These are phyloP conservation scores for Apiotrichum siamense DNA, from an alignment of 1,284 basidiomycete species.

Conservation along the genomic window DNA sequence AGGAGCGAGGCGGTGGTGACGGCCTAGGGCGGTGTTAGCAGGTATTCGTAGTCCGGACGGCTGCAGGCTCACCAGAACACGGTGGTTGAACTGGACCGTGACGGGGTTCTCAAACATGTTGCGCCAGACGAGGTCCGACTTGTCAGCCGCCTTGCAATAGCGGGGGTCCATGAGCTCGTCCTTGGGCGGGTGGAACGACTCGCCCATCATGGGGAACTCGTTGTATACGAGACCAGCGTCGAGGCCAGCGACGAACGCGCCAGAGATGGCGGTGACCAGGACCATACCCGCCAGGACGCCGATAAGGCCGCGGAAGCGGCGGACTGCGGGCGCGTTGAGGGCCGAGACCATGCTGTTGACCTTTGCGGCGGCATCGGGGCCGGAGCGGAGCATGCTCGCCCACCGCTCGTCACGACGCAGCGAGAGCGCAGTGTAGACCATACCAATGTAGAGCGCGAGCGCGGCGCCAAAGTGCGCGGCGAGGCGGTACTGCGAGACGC, in stretches of 20 bases:
- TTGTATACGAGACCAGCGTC: conserved; percentile 97
- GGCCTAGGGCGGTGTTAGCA: conserved; percentile 53
- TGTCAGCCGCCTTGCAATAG: conserved; percentile 65
- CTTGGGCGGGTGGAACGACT: conserved; percentile 69
- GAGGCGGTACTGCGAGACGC: conserved; percentile 93
- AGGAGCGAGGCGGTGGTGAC: conserved; percentile 73
- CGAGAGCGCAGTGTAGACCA: conserved; percentile 76
- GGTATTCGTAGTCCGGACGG: too few relatives aligned
- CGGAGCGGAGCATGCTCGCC: conserved; percentile 55
- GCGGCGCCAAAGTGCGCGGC: conserved; percentile 91
- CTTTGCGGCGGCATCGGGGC: conserved; percentile 40
- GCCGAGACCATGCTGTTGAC: conserved; percentile 39
- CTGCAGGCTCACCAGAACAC: conserved; percentile 63
- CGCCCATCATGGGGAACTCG: conserved; percentile 97
- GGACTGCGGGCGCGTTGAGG: conserved; percentile 57
- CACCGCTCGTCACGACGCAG: conserved; percentile 64
- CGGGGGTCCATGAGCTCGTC: conserved; percentile 73
- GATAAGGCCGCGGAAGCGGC: conserved; percentile 58
- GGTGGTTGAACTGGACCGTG: conserved; percentile 95
- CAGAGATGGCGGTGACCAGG: conserved; percentile 76
- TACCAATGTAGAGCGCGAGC: conserved; percentile 82
- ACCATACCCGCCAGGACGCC: conserved; percentile 67
- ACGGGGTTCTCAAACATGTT: conserved; percentile 97
- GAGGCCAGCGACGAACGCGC: conserved; percentile 94
- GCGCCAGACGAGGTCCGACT: conserved; percentile 76